These are phyloP conservation scores for Pleochaeta shiraiana DNA, from an alignment of 2,329 filamentous ascomycete genomes.

Conservation along the genomic window DNA sequence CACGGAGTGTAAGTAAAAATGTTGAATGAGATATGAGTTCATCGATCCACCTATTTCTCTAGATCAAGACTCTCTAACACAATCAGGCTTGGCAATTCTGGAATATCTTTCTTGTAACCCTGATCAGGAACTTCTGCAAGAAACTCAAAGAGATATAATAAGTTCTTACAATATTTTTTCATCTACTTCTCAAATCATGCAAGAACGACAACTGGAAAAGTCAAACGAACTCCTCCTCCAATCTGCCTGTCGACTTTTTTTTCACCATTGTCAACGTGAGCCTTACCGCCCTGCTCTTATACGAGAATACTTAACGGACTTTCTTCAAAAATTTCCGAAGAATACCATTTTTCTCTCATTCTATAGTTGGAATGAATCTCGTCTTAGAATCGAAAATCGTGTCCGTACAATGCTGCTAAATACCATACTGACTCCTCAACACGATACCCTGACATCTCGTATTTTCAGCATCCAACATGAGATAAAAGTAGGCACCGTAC, in stretches of 20 bases:
- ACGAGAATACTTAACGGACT: slow-evolving; percentile 35
- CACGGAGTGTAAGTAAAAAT: slow-evolving; percentile 27
- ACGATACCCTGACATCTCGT: slow-evolving; percentile 25
- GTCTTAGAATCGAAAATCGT: slow-evolving; percentile 53
- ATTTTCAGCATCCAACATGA: slow-evolving; percentile 34
- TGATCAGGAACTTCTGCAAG: slow-evolving; percentile 23
- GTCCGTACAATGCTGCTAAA: slow-evolving; percentile 41
- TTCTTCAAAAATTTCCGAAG: slow-evolving; percentile 41
- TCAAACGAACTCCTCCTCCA: slow-evolving; percentile 47
- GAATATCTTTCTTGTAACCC: slow-evolving; percentile 31
- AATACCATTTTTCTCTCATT: slow-evolving; percentile 59
- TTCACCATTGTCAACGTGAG: slow-evolving; percentile 34
- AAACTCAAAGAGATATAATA: slow-evolving; percentile 31
- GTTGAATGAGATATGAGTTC: not conserved
- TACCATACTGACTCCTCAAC: slow-evolving; percentile 17
- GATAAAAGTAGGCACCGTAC: slow-evolving; percentile 25
- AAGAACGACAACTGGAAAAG: slow-evolving; percentile 17
- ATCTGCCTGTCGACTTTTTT: slow-evolving; percentile 40
- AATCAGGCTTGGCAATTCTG: slow-evolving; percentile 30
- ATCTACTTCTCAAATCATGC: slow-evolving; percentile 23
- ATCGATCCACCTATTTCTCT: not conserved
- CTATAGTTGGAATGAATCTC: slow-evolving; percentile 51
- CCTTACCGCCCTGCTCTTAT: slow-evolving; percentile 47
- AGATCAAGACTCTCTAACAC: not conserved
- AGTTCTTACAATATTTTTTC: slow-evolving; percentile 25